A percentile compares a stretch with the other conserved stretches of the same genome.
phyloP scores from a whole-genome alignment of 2,329 filamentous ascomycete species.

The Fusarium newnesense region DNA sequence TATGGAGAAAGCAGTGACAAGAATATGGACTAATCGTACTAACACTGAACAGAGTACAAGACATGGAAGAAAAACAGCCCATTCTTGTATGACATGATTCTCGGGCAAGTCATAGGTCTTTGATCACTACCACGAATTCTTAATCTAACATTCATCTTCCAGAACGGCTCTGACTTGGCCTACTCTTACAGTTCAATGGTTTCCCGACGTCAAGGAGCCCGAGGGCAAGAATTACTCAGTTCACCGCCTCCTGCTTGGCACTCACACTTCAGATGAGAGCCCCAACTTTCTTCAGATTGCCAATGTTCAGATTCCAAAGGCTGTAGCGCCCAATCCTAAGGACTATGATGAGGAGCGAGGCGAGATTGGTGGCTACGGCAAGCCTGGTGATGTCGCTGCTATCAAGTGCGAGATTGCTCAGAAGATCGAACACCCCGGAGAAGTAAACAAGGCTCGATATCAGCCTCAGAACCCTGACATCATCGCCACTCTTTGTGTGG shows the following conservation, averaged over 20 bases:
- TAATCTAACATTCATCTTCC: conserved; percentile 5
- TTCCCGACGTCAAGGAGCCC: conserved; percentile 90
- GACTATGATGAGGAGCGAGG: conserved; percentile 93
- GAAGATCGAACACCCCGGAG: conserved; percentile 94
- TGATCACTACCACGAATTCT: neutral
- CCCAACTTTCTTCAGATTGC: conserved; percentile 96
- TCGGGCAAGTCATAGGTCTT: conserved; percentile 67
- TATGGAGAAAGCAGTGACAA: conserved; percentile 47
- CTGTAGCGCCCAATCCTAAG: conserved; percentile 75
- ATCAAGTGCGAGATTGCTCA: conserved; percentile 94
- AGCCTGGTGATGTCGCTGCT: conserved; percentile 72
- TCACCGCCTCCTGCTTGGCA: conserved; percentile 91
- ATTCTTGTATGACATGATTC: conserved; percentile 97
- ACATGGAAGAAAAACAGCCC: conserved; percentile 99
- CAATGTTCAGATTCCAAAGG: conserved; percentile 90
- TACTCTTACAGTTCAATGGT: conserved; percentile 96
- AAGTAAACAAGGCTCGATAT: conserved; percentile 98
- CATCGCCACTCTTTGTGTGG: conserved; percentile 90
- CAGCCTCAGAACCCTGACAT: conserved; percentile 98
- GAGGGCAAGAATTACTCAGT: conserved; percentile 87
- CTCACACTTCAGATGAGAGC: conserved; percentile 87
- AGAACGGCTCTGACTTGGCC: conserved; percentile 95
- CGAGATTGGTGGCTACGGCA: conserved; percentile 93
- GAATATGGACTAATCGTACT: conserved; percentile 11
- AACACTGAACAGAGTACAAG: conserved; percentile 81